Conservation (phyloP, 2,329 filamentous ascomycete genomes). For the Pseudogymnoascus sp. region DNA sequence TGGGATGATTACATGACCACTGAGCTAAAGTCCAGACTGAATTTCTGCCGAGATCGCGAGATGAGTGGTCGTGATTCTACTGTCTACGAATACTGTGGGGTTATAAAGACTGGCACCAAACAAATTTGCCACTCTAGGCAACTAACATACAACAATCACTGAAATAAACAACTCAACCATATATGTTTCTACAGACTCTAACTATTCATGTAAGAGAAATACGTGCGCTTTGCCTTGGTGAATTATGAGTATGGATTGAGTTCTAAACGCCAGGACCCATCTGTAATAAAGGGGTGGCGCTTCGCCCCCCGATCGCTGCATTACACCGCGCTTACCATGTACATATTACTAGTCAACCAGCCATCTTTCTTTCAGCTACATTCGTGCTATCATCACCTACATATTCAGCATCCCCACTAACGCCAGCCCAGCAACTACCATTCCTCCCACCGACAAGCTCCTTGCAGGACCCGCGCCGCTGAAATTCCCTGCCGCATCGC, state of each 20-base stretch:
- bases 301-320: too few relatives aligned
- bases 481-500: too few relatives aligned
- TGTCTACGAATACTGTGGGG: background rate
- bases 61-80: background rate
- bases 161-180: background rate
- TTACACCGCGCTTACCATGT: too few relatives aligned
- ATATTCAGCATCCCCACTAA: too few relatives aligned
- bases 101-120: background rate
- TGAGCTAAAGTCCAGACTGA: background rate
- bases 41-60: background rate
- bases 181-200: background rate
- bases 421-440: too few relatives aligned
- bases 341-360: too few relatives aligned
- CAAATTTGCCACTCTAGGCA: background rate
- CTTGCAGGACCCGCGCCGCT: too few relatives aligned
- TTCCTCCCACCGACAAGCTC: too few relatives aligned
- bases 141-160: background rate
- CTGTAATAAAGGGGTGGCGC: too few relatives aligned
- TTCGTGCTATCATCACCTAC: too few relatives aligned
- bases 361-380: too few relatives aligned
- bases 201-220: background rate
- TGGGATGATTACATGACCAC: background rate
- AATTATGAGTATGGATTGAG: background rate
- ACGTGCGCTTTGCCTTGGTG: background rate
- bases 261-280: background rate